These are phyloP conservation scores for Leccinum imitatum DNA, from an alignment of 768 basidiomycete genomes.

Conservation along the genomic window DNA sequence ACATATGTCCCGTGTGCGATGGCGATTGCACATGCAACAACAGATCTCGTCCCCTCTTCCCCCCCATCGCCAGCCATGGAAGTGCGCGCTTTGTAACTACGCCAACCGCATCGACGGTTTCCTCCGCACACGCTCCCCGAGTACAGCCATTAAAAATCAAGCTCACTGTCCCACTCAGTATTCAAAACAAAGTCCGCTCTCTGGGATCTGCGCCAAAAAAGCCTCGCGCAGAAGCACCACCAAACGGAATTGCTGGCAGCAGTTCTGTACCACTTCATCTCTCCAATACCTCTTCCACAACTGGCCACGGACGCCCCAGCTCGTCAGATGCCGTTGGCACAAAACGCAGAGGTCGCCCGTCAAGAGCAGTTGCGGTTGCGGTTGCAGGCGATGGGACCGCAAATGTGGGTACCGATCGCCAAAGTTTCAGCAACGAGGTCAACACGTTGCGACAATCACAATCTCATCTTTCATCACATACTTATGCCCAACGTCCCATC, in stretches of 20 bases:
- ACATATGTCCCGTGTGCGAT: no score
- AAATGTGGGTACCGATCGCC: slow-evolving; percentile 20
- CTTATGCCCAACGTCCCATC: slow-evolving; percentile 20
- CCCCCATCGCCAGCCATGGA: slow-evolving; percentile 33
- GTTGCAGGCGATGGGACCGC: slow-evolving; percentile 31
- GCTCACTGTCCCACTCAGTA: slow-evolving; percentile 59
- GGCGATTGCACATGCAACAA: no score
- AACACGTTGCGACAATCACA: slow-evolving; percentile 37
- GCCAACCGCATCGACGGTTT: slow-evolving; percentile 37
- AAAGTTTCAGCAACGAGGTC: slow-evolving; percentile 33
- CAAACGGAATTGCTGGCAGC: slow-evolving; percentile 38
- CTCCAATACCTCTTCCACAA: slow-evolving; percentile 25
- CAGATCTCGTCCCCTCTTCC: slow-evolving; percentile 37
- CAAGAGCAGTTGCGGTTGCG: slow-evolving; percentile 42
- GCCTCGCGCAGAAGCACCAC: slow-evolving; percentile 32
- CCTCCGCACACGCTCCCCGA: slow-evolving; percentile 31
- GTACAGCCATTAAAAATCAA: slow-evolving; percentile 63
- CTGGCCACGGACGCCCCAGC: slow-evolving; percentile 25
- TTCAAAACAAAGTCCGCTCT: slow-evolving; percentile 45
- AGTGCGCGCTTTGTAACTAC: slow-evolving; percentile 39
- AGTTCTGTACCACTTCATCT: slow-evolving; percentile 16
- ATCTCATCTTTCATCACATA: slow-evolving; percentile 33
- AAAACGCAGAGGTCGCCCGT: slow-evolving; percentile 58
- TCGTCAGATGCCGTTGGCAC: slow-evolving; percentile 23
- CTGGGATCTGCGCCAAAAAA: slow-evolving; percentile 30